Percentiles rank a stretch among this genome's conserved stretches.
Conservation (phyloP, 2,329 filamentous ascomycete genomes). For the Fusarium scirpi region DNA sequence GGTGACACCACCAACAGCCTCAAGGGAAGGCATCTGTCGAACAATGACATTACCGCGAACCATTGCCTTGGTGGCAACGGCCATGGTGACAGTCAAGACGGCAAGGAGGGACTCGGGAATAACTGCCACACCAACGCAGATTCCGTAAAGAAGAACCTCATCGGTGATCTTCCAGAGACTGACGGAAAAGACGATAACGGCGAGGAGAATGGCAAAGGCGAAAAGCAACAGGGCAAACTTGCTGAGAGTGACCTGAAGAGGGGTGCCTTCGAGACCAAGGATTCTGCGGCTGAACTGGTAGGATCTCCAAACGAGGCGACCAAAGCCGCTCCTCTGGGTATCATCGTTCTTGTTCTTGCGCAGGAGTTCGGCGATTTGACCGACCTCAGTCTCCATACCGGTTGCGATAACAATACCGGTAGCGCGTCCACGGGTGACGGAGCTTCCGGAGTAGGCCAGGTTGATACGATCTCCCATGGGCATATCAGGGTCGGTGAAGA, state of each 20-base stretch:
- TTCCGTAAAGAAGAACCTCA: conserved; percentile 71
- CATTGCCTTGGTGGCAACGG: conserved; percentile 74
- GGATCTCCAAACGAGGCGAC: conserved; percentile 57
- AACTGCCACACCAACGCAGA: conserved; percentile 71
- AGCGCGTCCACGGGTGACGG: conserved; percentile 77
- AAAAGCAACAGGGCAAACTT: conserved; percentile 88
- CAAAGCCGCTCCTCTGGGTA: conserved; percentile 56
- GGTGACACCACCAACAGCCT: conserved; percentile 76
- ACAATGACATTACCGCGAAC: conserved; percentile 73
- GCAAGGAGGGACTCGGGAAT: conserved; percentile 76
- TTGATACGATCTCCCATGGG: conserved; percentile 78
- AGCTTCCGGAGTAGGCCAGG: conserved; percentile 77
- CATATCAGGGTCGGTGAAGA: conserved; percentile 65
- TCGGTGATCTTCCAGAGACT: conserved; percentile 65
- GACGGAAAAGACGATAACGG: conserved; percentile 71
- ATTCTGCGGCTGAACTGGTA: conserved; percentile 63
- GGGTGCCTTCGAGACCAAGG: conserved; percentile 79
- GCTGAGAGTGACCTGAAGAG: conserved; percentile 85
- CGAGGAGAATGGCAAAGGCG: conserved; percentile 72
- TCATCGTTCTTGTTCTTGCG: conserved; percentile 65
- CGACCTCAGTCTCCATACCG: conserved; percentile 81
- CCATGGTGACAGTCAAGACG: conserved; percentile 78
- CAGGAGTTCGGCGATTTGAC: conserved; percentile 78
- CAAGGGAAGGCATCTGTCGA: conserved; percentile 72
- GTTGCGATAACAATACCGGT: conserved; percentile 76